These are phyloP conservation scores for Kalmusia sp. DNA, from an alignment of 2,329 filamentous ascomycete genomes.

Conservation along the genomic window DNA sequence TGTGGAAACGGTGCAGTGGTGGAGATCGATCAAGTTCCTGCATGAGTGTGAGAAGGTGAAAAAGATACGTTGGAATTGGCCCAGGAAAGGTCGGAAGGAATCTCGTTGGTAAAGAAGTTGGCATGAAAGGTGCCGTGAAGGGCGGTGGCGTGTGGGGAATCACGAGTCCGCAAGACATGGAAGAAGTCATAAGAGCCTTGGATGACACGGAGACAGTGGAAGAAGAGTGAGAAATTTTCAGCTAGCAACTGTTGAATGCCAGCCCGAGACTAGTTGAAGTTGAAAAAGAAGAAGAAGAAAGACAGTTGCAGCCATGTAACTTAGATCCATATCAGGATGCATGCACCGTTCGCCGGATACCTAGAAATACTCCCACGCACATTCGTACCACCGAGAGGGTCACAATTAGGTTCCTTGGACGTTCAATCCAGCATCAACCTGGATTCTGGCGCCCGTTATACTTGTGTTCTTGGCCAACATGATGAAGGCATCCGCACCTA, in stretches of 20 bases:
- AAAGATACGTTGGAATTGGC: slow-evolving; percentile 89
- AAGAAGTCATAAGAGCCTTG: slow-evolving; percentile 54
- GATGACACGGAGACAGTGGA: slow-evolving; percentile 53
- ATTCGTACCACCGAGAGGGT: no score
- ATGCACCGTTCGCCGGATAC: neutral
- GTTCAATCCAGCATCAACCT: slow-evolving; percentile 48
- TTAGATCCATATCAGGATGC: neutral
- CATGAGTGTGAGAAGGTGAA: slow-evolving; percentile 82
- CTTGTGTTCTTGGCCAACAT: slow-evolving; percentile 62
- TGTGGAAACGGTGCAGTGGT: slow-evolving; percentile 93
- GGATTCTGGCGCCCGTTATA: slow-evolving; percentile 56
- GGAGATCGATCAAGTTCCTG: slow-evolving; percentile 89
- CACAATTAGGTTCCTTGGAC: slow-evolving; percentile 28
- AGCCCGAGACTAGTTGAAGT: neutral
- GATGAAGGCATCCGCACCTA: slow-evolving; percentile 58
- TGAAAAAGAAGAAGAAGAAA: neutral
- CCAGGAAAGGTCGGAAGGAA: slow-evolving; percentile 94
- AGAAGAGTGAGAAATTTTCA: slow-evolving; percentile 38
- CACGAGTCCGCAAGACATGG: slow-evolving; percentile 68
- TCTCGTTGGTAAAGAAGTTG: slow-evolving; percentile 93
- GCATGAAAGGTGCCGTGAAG: slow-evolving; percentile 82
- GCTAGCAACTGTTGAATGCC: neutral
- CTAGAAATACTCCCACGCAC: no score
- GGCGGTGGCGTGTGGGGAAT: slow-evolving; percentile 94
- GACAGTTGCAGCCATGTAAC: no score